A percentile compares a stretch with the other conserved stretches of the same genome.
phyloP scores from a whole-genome alignment of 371 early-diverging fungal genomes.

The Apophysomyces trapeziformis region DNA sequence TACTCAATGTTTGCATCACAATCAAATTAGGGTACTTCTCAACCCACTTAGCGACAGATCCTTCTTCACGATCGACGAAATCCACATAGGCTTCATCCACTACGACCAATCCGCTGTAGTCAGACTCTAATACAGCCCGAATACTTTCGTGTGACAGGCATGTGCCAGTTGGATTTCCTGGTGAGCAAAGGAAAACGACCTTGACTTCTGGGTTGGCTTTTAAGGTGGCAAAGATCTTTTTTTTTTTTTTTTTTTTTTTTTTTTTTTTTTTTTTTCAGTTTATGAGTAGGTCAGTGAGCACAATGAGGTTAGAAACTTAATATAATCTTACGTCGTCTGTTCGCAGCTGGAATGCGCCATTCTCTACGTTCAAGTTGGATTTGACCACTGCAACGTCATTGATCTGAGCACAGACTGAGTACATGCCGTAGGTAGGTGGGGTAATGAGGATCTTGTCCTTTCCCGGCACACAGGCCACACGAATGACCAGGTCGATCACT shows the following conservation, averaged over 20 bases:
- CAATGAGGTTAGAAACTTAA: background rate
- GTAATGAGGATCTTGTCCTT: slow-evolving; percentile 91
- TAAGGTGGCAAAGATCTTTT: slow-evolving; percentile 64
- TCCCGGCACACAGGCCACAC: slow-evolving; percentile 91
- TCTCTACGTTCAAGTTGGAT: slow-evolving; percentile 77
- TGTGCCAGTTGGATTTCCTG: slow-evolving; percentile 98
- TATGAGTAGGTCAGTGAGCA: background rate
- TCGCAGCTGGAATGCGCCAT: slow-evolving; percentile 83
- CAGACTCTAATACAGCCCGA: slow-evolving; percentile 69
- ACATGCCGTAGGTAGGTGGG: slow-evolving; percentile 99
- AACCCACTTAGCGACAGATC: slow-evolving; percentile 79
- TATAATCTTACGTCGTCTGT: slow-evolving; percentile 66
- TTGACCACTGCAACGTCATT: slow-evolving; percentile 92
- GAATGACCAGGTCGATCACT: slow-evolving; percentile 89
- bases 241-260: background rate
- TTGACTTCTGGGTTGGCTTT: slow-evolving; percentile 79
- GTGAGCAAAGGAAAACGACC: slow-evolving; percentile 92
- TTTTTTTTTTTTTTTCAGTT: slow-evolving; percentile 19
- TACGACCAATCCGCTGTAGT: slow-evolving; percentile 80
- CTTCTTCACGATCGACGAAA: slow-evolving; percentile 75
- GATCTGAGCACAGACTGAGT: slow-evolving; percentile 89
- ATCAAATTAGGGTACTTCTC: slow-evolving; percentile 88
- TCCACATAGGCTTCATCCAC: slow-evolving; percentile 99
- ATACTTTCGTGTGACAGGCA: slow-evolving; percentile 74
- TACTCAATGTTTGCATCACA: slow-evolving; percentile 96